These are phyloP conservation scores for Dothistroma pini DNA, from an alignment of 2,329 filamentous ascomycete species.

Conservation along the genomic window DNA sequence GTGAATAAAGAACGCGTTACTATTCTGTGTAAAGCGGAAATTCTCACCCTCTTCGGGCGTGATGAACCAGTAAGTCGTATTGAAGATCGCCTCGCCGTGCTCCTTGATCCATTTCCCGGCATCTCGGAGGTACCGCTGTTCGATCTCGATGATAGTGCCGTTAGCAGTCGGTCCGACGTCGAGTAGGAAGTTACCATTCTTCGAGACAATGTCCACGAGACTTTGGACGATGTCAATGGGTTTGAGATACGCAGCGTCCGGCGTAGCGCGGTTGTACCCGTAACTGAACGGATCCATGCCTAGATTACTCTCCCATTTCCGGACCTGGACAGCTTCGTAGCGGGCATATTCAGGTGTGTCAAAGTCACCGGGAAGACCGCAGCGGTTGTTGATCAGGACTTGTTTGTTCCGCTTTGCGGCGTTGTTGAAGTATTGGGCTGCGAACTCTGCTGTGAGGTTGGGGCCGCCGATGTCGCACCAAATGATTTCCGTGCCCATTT, in stretches of 20 bases:
- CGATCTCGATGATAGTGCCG: conserved; percentile 51
- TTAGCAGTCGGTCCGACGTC: conserved; percentile 49
- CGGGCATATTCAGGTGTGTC: conserved; percentile 58
- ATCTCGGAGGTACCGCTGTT: conserved; percentile 46
- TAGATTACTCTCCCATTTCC: conserved; percentile 59
- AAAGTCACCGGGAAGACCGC: conserved; percentile 56
- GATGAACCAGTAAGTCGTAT: conserved; percentile 55
- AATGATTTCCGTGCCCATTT: conserved; percentile 45
- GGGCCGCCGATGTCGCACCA: conserved; percentile 49
- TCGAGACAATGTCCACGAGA: conserved; percentile 31
- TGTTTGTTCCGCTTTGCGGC: conserved; percentile 42
- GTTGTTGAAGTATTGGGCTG: conserved; percentile 43
- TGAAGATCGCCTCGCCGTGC: conserved; percentile 55
- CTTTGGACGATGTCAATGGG: conserved; percentile 25
- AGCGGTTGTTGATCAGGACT: conserved; percentile 56
- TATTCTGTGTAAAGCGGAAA: conserved; percentile 51
- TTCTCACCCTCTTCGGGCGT: conserved; percentile 43
- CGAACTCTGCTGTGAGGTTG: conserved; percentile 43
- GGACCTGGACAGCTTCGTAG: conserved; percentile 48
- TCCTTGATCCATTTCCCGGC: conserved; percentile 54
- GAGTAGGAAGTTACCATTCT: conserved; percentile 34
- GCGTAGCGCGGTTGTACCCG: conserved; percentile 57
- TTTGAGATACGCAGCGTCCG: conserved; percentile 28
- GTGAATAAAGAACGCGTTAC: conserved; percentile 53
- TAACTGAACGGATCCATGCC: conserved; percentile 61